phyloP scores from a whole-genome alignment of 164 flowering plant genomes.

The Stephania japonica region DNA sequence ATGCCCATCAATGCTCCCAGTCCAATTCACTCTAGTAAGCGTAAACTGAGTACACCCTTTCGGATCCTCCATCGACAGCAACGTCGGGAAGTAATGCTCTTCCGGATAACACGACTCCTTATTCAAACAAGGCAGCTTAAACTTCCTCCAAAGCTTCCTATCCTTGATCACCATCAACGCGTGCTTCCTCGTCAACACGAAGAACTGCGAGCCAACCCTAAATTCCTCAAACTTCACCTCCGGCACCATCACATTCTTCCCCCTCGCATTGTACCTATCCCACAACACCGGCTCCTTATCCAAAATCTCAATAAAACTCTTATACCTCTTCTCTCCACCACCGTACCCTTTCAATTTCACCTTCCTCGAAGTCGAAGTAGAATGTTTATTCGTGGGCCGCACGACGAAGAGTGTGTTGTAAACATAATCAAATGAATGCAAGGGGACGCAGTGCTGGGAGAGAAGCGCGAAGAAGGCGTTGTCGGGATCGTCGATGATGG shows the following conservation, averaged over 20 bases:
- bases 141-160: slow-evolving; percentile 66
- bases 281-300: slow-evolving; percentile 29
- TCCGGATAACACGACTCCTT: slow-evolving; percentile 78
- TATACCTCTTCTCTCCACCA: slow-evolving; percentile 16
- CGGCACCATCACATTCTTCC: slow-evolving; percentile 64
- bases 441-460: slow-evolving; percentile 85
- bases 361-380: too few species aligned
- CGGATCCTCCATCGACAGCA: slow-evolving; percentile 72
- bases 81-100: slow-evolving; percentile 88
- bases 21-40: slow-evolving; percentile 84
- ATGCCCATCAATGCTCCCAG: slow-evolving; percentile 64
- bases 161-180: slow-evolving; percentile 56
- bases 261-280: slow-evolving; percentile 53
- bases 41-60: slow-evolving; percentile 59
- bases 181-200: slow-evolving; percentile 52
- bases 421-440: slow-evolving; percentile 63
- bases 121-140: slow-evolving; percentile 60
- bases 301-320: slow-evolving; percentile 70
- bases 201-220: slow-evolving; percentile 87
- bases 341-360: too few species aligned
- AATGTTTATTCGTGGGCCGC: too few species aligned
- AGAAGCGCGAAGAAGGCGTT: slow-evolving; percentile 72
- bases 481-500: slow-evolving; percentile 68
- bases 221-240: slow-evolving; percentile 63
- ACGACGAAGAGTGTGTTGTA: slow-evolving; percentile 51